A percentile compares a stretch with the other conserved stretches of the same genome.
Evolutionary conservation across 1,284 basidiomycete genomes (phyloP).

Genomic region (Leccinum pachyderme): DNA sequence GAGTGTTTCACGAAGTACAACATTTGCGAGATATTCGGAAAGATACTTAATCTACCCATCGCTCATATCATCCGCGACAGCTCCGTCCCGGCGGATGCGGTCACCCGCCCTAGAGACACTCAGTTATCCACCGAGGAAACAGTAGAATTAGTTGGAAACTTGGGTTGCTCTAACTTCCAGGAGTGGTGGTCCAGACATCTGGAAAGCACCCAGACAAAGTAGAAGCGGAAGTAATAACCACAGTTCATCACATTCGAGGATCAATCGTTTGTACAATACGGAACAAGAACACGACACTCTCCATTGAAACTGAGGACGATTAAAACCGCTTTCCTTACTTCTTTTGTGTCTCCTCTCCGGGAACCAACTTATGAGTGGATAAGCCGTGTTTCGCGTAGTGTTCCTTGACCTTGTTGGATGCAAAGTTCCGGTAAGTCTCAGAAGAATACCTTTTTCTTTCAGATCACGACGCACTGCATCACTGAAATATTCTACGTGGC

Average conservation of each 20-base stretch:
- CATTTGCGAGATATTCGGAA: constrained; percentile 74
- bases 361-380: constrained; percentile 13
- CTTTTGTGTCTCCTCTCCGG: constrained; percentile 7
- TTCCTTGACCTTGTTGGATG: constrained; percentile 19
- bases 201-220: constrained; percentile 13
- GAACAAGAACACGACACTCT: not conserved
- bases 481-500: constrained; percentile 27
- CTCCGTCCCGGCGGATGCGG: constrained; percentile 61
- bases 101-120: constrained; percentile 68
- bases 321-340: not conserved
- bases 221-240: not conserved
- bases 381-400: constrained; percentile 12
- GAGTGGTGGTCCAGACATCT: constrained; percentile 67
- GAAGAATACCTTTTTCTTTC: not conserved
- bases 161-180: constrained; percentile 66
- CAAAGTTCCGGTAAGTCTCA: not conserved
- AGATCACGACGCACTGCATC: constrained; percentile 22
- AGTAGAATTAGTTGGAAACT: constrained; percentile 55
- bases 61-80: constrained; percentile 66
- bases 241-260: not conserved
- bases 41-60: constrained; percentile 62
- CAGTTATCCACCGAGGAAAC: constrained; percentile 69
- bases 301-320: not conserved
- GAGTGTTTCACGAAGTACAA: constrained; percentile 85
- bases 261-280: constrained; percentile 11